Evolutionary conservation across 495 filamentous ascomycete genomes (phyloP), one percentile per base, ranked within the genome.

Genomic region (Lasiosphaeriaceae sp.): DNA sequence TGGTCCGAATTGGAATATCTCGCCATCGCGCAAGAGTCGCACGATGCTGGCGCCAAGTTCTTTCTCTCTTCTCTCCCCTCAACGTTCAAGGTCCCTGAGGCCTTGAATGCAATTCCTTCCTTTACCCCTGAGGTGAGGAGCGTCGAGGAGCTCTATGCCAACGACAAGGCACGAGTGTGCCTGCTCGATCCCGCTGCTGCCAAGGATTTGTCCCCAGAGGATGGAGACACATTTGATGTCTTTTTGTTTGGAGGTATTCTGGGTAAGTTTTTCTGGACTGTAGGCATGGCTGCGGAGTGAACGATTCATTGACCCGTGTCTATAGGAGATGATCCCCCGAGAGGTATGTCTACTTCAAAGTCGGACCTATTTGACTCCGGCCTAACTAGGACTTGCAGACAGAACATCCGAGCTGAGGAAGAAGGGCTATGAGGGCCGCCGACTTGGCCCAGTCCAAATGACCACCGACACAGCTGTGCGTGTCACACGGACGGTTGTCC

Each of bases 201-300:
- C 61, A 81, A 83, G 59, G 93, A 97, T 61, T 68, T 98, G 63
- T 83, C 78, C 43, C 94, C 95, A 0, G 86, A 84, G 43, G 94
- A 98, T 77, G 90, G 83, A 11, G 83, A 87, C 39, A 69, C 60
- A 12, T 98, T 97, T 71, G 90, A 97, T 59, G 85, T 88, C 14
- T 98, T 97, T 71, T 72, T 98, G 31, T 98, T 97, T 72, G 94
- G 94, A 12, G 94, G 94, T 2, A 98, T 98, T 71, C 75, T 98
- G 56, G 93, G 92, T 95, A 76, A 59, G 84, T 75, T 55, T n/a
- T n/a, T n/a, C 52, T 31, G 26, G 26, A 9, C 14, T 6, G 14
- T 9, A 50, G 29, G 21, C 14, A 44, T 14, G 21, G 11, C 23
- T 11, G 37, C 39, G n/a, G 24, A 22, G 43, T 37, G 16, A 34